These are phyloP conservation scores for Pichia terricola DNA, from an alignment of 1,139 yeast species.

Conservation along the genomic window DNA sequence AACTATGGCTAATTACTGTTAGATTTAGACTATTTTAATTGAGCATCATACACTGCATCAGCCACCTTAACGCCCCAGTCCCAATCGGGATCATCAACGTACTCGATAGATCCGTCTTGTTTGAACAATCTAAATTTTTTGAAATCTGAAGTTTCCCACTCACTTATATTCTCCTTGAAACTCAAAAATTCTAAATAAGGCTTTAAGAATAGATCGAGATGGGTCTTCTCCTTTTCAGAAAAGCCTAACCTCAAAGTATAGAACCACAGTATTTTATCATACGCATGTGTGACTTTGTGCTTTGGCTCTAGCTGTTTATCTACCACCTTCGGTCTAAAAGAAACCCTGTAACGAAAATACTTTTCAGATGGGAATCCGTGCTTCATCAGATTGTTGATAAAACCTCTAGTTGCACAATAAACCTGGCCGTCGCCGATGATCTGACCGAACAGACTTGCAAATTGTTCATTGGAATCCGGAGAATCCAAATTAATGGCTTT, in stretches of 20 bases:
- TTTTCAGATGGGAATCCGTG: constrained; percentile 23
- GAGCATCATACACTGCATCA: constrained; percentile 17
- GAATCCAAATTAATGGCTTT: constrained; percentile 15
- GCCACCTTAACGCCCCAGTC: constrained; percentile 29
- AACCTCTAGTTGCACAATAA: constrained; percentile 29
- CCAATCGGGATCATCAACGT: constrained; percentile 26
- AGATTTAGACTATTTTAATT: not conserved
- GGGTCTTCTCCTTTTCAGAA: constrained; percentile 20
- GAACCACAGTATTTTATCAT: constrained; percentile 28
- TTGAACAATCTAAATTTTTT: constrained; percentile 20
- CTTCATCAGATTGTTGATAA: constrained; percentile 22
- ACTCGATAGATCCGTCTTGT: constrained; percentile 22
- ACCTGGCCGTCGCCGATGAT: constrained; percentile 34
- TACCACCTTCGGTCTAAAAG: constrained; percentile 25
- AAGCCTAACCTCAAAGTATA: constrained; percentile 23
- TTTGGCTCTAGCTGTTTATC: constrained; percentile 23
- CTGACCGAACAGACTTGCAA: constrained; percentile 25
- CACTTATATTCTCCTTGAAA: constrained; percentile 15
- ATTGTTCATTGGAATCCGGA: constrained; percentile 13
- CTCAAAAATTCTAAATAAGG: constrained; percentile 24
- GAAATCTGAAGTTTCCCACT: constrained; percentile 23
- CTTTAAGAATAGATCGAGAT: constrained; percentile 20
- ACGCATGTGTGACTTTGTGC: constrained; percentile 27
- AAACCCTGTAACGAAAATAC: constrained; percentile 27
- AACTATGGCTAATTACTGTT: too few relatives aligned